A percentile compares a stretch with the other conserved stretches of the same genome.
These are phyloP conservation scores for Tetradesmus lagerheimii DNA, from an alignment of 139 green algal genomes.

Conservation along the genomic window DNA sequence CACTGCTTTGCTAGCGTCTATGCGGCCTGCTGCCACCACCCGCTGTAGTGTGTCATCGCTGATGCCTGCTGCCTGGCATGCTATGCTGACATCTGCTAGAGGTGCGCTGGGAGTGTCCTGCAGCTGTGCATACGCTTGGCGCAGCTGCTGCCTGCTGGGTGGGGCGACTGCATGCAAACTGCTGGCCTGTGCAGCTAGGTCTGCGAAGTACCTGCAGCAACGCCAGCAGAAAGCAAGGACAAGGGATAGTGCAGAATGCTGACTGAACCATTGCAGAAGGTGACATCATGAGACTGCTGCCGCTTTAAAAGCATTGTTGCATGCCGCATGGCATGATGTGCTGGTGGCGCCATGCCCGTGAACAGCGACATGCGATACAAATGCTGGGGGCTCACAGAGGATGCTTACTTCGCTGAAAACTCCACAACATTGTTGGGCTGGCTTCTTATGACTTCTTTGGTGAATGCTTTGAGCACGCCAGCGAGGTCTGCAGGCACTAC, in stretches of 20 bases:
- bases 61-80: slow-evolving; percentile 47
- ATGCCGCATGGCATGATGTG: no score
- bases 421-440: slow-evolving; percentile 76
- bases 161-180: slow-evolving; percentile 49
- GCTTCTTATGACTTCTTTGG: slow-evolving; percentile 83
- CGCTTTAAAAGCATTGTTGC: no score
- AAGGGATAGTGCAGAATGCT: background rate
- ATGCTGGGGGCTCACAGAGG: background rate
- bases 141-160: slow-evolving; percentile 59
- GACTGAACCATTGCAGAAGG: background rate
- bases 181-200: slow-evolving; percentile 61
- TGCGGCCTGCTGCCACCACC: slow-evolving; percentile 51
- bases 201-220: slow-evolving; percentile 77
- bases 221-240: background rate
- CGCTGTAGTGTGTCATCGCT: slow-evolving; percentile 48
- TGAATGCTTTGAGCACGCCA: slow-evolving; percentile 85
- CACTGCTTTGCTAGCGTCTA: slow-evolving; percentile 46
- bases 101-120: slow-evolving; percentile 17
- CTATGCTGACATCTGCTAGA: slow-evolving; percentile 30
- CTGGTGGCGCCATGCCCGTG: no score
- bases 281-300: no score
- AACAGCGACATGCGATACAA: no score
- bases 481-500: slow-evolving; percentile 78
- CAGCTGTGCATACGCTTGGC: slow-evolving; percentile 37
- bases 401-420: slow-evolving; percentile 75